Conservation (phyloP, 2,329 filamentous ascomycete genomes). For the Aureobasidium sp. region DNA sequence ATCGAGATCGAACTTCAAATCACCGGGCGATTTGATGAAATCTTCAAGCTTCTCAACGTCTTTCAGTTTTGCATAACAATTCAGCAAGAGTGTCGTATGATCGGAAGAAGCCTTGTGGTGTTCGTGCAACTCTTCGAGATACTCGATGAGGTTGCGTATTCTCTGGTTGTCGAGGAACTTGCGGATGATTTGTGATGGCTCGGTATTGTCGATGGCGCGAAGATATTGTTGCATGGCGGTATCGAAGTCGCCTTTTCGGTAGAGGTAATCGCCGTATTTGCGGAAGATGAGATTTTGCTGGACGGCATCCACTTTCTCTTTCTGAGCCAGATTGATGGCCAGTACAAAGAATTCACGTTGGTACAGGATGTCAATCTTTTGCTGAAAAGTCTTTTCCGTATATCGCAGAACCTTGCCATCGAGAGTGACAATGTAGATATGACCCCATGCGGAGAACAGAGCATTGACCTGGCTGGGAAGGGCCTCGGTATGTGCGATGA, state of each 20-base stretch:
- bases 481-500: slow-evolving; percentile 83
- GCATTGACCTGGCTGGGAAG: slow-evolving; percentile 72
- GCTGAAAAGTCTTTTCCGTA: slow-evolving; percentile 81
- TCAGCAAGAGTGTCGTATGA: slow-evolving; percentile 87
- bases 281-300: slow-evolving; percentile 91
- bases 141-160: slow-evolving; percentile 95
- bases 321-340: slow-evolving; percentile 88
- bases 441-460: slow-evolving; percentile 82
- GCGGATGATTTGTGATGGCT: slow-evolving; percentile 91
- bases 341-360: slow-evolving; percentile 87
- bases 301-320: slow-evolving; percentile 67
- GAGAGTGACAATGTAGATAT: slow-evolving; percentile 80
- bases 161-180: slow-evolving; percentile 97
- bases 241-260: slow-evolving; percentile 92
- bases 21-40: slow-evolving; percentile 92
- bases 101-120: slow-evolving; percentile 89
- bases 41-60: slow-evolving; percentile 93
- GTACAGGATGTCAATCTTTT: slow-evolving; percentile 88
- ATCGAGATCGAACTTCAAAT: slow-evolving; percentile 92
- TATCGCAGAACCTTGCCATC: slow-evolving; percentile 91
- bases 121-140: slow-evolving; percentile 91
- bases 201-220: slow-evolving; percentile 89
- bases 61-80: slow-evolving; percentile 97
- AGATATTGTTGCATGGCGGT: slow-evolving; percentile 99
- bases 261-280: slow-evolving; percentile 88